Evolutionary conservation across 176 grass and related monocot genomes (phyloP), one percentile per base, ranked within the genome.

Genomic region (Carex littledalei): DNA sequence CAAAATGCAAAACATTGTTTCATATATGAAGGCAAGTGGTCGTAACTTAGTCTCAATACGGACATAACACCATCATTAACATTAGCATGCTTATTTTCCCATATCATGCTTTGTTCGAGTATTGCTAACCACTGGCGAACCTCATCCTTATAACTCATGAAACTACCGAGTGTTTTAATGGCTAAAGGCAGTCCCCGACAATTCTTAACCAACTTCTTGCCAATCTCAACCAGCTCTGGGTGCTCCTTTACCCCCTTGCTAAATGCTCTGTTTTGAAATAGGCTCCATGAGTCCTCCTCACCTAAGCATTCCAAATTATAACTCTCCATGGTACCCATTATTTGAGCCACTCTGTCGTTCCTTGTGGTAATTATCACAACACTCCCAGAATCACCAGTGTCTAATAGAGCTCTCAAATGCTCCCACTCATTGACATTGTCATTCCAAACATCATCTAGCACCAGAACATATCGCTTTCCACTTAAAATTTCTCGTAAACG

Each of bases 381-480:
- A 18, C 50, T 85, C 24, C 65, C 67, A 1, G 9, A 17, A 5
- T 13, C 10, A 60, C 67, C 8, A 1, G 18, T 63, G 1, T 3
- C 2, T 2, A 85, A 7, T 1, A 85, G 8, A n/a, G 6, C 4
- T 58, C 32, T 71, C 12, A 73, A 22, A 6, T 3, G 49, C 0
- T 84, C 82, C 64, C 65, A 85, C 17, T 85, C 43, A 9, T 14
- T 9, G 2, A 5, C 17, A 49, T 84, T 63, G 0, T 84, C 20
- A 70, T 84, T 84, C 81, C 81, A 84, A 70, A 84, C 31, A 84
- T 84, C 81, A 70, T 84, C 81, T 1, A 84, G 1, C 15, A 84
- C 63, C 8, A 84, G 63, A 16, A 85, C 10, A 18, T 75, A 73
- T 5, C 26, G 74, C 18, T 85, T 76, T 8, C 2, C 6, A 0